Evolutionary conservation across 1,284 basidiomycete genomes (phyloP), one percentile per base, ranked within the genome.

Genomic region (Apiotrichum veenhuisii): DNA sequence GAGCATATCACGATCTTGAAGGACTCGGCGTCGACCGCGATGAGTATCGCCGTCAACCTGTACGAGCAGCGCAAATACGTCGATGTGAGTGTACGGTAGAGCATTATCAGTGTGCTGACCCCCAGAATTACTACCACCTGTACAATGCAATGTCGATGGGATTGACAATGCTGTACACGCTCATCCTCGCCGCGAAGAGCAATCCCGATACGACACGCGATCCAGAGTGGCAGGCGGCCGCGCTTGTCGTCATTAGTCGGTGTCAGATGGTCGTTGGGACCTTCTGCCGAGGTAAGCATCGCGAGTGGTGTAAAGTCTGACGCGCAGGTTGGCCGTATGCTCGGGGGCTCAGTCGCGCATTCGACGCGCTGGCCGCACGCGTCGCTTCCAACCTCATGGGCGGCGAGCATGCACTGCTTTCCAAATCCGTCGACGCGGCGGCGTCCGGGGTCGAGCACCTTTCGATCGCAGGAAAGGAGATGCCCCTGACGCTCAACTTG

Each of bases 71-170:
- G 30, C 22, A 50, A 53, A 20, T 34, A 43, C 47, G 34, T 49
- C 18, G 56, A 58, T 23, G 42, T 43, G 15, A 15, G 42, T 43
- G 18, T 27, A 1, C 7, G 40, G 7, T 5, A 41, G n/a, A n/a
- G n/a, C n/a, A n/a, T n/a, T n/a, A 41, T 20, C 7, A 2, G 23
- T 41, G 15, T 12, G 22, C 23, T 17, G 3, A 43, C 23, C 3
- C 38, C 20, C 42, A 43, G 42, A 58, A 52, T 47, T 53, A 52
- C 25, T 53, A 45, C 30, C 56, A 58, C 40, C 36, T 58, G 15
- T 41, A 52, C 27, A 42, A 45, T 18, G 48, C 47, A 14, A 58
- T 58, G 26, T 37, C 37, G 8, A 47, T 58, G 51, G 56, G 47
- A 2, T 43, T 57, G 46, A 46, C 50, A 18, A 38, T 57, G 40